phyloP scores from a whole-genome alignment of 139 green algal genomes.

The Gonium pectorale region DNA sequence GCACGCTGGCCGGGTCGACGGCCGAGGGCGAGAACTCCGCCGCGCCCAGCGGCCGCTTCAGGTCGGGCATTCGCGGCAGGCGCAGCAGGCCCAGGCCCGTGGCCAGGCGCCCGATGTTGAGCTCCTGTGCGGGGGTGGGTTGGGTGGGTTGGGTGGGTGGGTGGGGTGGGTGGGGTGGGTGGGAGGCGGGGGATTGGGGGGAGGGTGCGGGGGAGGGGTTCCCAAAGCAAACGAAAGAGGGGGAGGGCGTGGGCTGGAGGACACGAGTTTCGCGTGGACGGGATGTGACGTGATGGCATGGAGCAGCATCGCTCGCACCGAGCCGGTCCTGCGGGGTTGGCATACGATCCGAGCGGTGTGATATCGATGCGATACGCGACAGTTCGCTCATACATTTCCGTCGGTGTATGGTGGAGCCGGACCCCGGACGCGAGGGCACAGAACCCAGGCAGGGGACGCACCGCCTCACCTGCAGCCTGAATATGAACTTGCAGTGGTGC shows the following conservation, averaged over 20 bases:
- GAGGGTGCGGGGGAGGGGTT: background rate
- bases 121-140: slow-evolving; percentile 62
- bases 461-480: slow-evolving; percentile 79
- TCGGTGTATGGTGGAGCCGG: too few species aligned
- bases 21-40: slow-evolving; percentile 48
- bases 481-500: slow-evolving; percentile 95
- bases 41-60: slow-evolving; percentile 67
- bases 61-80: slow-evolving; percentile 93
- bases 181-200: background rate
- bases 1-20: slow-evolving; percentile 77
- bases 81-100: slow-evolving; percentile 85
- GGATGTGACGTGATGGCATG: too few species aligned
- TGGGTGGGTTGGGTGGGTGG: background rate
- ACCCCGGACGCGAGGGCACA: too few species aligned
- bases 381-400: too few species aligned
- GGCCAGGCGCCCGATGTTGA: slow-evolving; percentile 85
- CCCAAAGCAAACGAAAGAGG: background rate
- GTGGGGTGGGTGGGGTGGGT: too few species aligned
- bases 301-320: too few species aligned
- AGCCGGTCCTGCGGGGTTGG: too few species aligned
- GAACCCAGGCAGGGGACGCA: too few species aligned
- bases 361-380: too few species aligned
- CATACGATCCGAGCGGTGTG: too few species aligned
- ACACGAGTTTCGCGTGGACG: too few species aligned
- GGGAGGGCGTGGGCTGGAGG: too few species aligned